A percentile compares a stretch with the other conserved stretches of the same genome.
Evolutionary conservation across 2,329 filamentous ascomycete species (phyloP).

Genomic region (Trichoderma sp.): DNA sequence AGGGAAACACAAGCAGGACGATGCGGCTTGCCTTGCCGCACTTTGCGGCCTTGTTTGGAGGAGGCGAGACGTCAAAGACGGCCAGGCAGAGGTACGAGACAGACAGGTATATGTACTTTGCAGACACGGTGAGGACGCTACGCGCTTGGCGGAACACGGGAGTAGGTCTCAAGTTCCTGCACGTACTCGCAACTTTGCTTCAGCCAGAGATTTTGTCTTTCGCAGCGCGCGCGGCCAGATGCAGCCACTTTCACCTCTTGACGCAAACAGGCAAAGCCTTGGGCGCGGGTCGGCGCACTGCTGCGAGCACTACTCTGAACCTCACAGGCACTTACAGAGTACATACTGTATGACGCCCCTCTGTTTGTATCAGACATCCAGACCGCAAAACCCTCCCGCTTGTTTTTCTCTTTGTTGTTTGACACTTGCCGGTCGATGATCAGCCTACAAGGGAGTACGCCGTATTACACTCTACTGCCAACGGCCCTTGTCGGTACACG

Average conservation of each 20-base stretch:
- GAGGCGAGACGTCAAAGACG: no score
- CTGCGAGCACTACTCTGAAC: no score
- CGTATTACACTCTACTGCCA: no score
- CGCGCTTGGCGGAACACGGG: background rate
- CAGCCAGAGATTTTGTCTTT: no score
- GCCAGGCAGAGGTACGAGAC: no score
- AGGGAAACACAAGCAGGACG: no score
- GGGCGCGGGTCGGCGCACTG: constrained; percentile 20
- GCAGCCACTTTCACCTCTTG: constrained; percentile 20
- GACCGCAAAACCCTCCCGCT: background rate
- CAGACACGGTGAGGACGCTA: background rate
- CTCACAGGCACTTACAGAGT: no score
- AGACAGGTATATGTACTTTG: background rate
- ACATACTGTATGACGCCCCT: background rate
- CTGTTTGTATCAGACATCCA: background rate
- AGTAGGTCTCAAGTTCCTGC: background rate
- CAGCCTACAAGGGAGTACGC: background rate
- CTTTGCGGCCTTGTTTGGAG: no score
- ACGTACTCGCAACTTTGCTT: background rate
- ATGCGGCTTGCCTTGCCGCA: no score
- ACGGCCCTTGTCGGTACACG: background rate
- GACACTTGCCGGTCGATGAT: background rate
- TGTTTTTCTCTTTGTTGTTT: no score
- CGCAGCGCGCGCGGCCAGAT: constrained; percentile 8
- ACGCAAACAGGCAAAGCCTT: background rate